Evolutionary conservation across 2,329 filamentous ascomycete species (phyloP).

Genomic region (Pseudophaeomoniella oleicola): DNA sequence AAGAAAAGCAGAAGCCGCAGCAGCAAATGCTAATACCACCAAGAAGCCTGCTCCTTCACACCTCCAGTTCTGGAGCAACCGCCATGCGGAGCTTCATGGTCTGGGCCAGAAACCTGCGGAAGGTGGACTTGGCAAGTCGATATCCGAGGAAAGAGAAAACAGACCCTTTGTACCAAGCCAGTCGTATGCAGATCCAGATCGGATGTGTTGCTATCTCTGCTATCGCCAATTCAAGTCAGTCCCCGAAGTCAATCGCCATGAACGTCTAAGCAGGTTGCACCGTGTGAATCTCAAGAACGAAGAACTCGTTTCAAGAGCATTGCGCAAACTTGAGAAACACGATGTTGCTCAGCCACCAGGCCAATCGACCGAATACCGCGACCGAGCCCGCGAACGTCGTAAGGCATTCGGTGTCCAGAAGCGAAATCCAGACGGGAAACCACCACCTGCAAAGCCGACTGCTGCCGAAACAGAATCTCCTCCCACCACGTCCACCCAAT

Average conservation of each 20-base stretch:
- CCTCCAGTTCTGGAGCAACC: slow-evolving; percentile 57
- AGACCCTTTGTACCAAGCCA: slow-evolving; percentile 29
- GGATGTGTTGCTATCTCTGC: slow-evolving; percentile 48
- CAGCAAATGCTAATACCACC: slow-evolving; percentile 18
- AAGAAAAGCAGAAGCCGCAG: slow-evolving; percentile 27
- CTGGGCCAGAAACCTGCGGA: slow-evolving; percentile 19
- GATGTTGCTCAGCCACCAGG: slow-evolving; percentile 13
- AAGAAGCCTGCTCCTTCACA: slow-evolving; percentile 45
- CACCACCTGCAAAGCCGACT: not conserved
- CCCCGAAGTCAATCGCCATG: slow-evolving; percentile 43
- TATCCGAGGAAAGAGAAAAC: slow-evolving; percentile 13
- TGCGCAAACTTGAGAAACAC: slow-evolving; percentile 27
- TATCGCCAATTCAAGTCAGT: slow-evolving; percentile 41
- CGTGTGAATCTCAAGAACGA: slow-evolving; percentile 39
- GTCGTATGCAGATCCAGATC: slow-evolving; percentile 46
- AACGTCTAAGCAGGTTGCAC: slow-evolving; percentile 43
- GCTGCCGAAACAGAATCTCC: not conserved
- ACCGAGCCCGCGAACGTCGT: slow-evolving; percentile 30
- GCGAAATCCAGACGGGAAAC: slow-evolving; percentile 1
- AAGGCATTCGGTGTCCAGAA: slow-evolving; percentile 23
- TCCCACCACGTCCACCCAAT: slow-evolving; percentile 17
- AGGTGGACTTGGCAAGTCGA: slow-evolving; percentile 4
- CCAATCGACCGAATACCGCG: slow-evolving; percentile 25
- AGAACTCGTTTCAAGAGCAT: slow-evolving; percentile 25
- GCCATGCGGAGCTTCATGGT: slow-evolving; percentile 52